These are phyloP conservation scores for Fragaria iinumae DNA, from an alignment of 306 rosid genomes.

Conservation along the genomic window DNA sequence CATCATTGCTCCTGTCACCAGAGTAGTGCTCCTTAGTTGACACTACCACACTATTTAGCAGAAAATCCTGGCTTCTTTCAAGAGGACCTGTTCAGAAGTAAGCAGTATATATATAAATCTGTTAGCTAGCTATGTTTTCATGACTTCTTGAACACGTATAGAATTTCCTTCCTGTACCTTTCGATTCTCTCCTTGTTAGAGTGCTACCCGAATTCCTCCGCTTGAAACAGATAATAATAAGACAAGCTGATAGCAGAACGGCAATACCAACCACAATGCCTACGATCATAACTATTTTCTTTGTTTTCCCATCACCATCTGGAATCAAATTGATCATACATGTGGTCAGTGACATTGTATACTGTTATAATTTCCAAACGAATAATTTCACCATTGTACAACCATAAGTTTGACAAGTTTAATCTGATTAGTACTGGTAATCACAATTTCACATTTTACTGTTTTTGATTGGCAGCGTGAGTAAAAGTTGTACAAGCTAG, in stretches of 20 bases:
- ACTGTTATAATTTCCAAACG: neutral
- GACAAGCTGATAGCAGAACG: constrained; percentile 38
- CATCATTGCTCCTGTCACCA: constrained; percentile 50
- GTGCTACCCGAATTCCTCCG: constrained; percentile 26
- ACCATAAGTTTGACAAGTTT: neutral
- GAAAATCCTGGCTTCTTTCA: constrained; percentile 52
- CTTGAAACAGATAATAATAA: constrained; percentile 25
- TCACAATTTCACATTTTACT: neutral
- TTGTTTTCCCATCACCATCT: constrained; percentile 33
- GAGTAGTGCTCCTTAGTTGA: constrained; percentile 42
- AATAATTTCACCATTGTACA: neutral
- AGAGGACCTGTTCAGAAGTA: constrained; percentile 39
- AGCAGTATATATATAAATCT: neutral
- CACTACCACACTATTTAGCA: constrained; percentile 40
- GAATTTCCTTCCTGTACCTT: constrained; percentile 37
- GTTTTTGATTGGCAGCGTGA: neutral
- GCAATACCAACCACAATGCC: constrained; percentile 40
- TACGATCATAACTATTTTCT: constrained; percentile 14
- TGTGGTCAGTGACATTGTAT: neutral
- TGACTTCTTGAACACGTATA: neutral
- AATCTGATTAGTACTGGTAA: neutral
- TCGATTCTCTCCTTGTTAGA: constrained; percentile 16
- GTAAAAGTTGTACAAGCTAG: neutral
- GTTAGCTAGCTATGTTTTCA: neutral
- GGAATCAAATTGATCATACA: constrained; percentile 18